Evolutionary conservation across 2,329 filamentous ascomycete genomes (phyloP).

Genomic region (Trichophyton verrucosum): DNA sequence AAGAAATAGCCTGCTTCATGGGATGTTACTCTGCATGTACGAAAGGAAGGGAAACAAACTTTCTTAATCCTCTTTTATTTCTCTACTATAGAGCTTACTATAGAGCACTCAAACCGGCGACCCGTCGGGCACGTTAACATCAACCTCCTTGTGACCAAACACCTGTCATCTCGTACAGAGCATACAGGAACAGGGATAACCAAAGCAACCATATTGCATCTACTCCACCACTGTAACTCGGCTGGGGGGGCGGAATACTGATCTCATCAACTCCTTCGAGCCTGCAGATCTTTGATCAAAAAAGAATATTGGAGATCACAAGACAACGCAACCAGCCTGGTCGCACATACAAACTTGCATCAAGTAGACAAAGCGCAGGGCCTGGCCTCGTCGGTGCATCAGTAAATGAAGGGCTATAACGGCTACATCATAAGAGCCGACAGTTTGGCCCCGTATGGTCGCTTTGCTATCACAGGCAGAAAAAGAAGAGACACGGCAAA

Average conservation of each 20-base stretch:
- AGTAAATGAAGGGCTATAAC: neutral
- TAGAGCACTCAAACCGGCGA: neutral
- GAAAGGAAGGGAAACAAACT: conserved; percentile 46
- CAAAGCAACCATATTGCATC: neutral
- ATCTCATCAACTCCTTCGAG: neutral
- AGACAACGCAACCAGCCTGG: neutral
- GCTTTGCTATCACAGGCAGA: neutral
- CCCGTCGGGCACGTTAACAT: neutral
- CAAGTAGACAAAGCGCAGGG: conserved; percentile 1
- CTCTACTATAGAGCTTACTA: neutral
- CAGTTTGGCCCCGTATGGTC: neutral
- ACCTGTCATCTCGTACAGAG: neutral
- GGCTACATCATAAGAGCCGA: neutral
- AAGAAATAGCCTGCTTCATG: conserved; percentile 51
- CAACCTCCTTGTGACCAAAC: neutral
- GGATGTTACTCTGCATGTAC: conserved; percentile 29
- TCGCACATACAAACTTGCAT: neutral
- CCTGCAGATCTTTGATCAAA: neutral
- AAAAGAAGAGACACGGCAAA: neutral
- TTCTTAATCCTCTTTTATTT: neutral
- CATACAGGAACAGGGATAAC: neutral
- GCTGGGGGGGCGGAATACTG: neutral
- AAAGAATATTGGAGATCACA: neutral
- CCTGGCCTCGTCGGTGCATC: neutral
- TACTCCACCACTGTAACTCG: neutral